Base-by-base conservation (phyloP, 305 asterid species). In the Fraxinus platypoda region DNA sequence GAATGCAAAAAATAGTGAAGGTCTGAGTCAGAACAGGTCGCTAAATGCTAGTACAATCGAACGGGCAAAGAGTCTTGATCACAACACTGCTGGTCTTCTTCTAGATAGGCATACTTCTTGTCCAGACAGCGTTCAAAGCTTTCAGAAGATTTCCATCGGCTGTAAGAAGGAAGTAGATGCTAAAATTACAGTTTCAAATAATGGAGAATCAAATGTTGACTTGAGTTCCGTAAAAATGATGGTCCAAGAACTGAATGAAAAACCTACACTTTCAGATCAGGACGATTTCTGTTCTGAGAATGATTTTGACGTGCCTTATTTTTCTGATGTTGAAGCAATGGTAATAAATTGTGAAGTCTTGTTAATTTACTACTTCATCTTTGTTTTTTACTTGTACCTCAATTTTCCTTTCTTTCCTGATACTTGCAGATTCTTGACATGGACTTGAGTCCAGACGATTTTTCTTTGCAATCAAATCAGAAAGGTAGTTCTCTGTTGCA, bases 281-380 rank as follows among this genome's bases (percentile, higher is more conserved):
- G 95, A 87, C 38, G 93, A 84, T 62, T 68, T 76, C 30, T 84
- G 83, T 83, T 83, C 87, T 9, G 96, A 86, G 88, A 82, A 85
- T 79, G 91, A 90, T 25, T 85, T 85, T 82, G 95, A 91, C 0
- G 82, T 91, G 84, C 94, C 95, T 68, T 88, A 75, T 84, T 92
- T 88, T 86, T 91, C 95, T 76, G 96, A 93, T 81, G 92, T 93
- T 30, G 95, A 93, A 87, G 93, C 88, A 74, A 91, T 93, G 97
- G 97, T 93, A 90, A 85, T 73, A 70, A 79, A 71, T 71, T 28
- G 31, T 77, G 68, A 75, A 64, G 2, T 76, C 37, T 77, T 84
- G 38, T 62, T 81, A 74, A 59, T 80, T 68, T 78, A 9, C 74
- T 35, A 26, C 21, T 77, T 82, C 79, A 41, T 79, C 4, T 75